Base-by-base conservation (phyloP, 805 yeast genomes). In the Suhomyces canberraensis region DNA sequence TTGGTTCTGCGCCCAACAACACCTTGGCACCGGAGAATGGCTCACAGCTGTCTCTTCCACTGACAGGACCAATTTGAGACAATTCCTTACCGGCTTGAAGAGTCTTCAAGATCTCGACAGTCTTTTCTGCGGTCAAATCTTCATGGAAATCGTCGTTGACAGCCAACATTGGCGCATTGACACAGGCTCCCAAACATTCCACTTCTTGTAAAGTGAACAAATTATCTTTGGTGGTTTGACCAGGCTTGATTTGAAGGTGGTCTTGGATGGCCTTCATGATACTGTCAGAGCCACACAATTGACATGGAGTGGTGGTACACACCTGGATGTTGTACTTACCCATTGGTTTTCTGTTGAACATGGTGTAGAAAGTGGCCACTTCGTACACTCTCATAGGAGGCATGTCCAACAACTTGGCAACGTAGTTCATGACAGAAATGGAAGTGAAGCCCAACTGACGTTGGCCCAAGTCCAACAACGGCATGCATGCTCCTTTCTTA, bases 361-460 rank as follows among this genome's bases (percentile, higher is more conserved):
- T 87, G 50, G 95, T 86, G 66, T 86, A 86, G 68, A 86, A 86
- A 28, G 95, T 84, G 21, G 95, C 95, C 46, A 86, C 95, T 61
- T 86, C 95, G 61, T 86, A 86, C 20, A 86, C 95, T 66, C 95
- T 78, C 95, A 86, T 86, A 41, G 95, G 95, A 20, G 95, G 95
- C 81, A 87, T 83, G 52, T 84, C 91, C 52, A 85, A 72, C 54
- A 82, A 52, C 61, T 81, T 78, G 36, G 95, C 95, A 34, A 86
- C 95, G 58, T 87, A 83, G 69, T 86, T 85, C 95, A 86, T 86
- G 45, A 85, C 93, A 22, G 87, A 73, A 50, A 86, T 83, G 27
- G 95, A 84, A 29, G 93, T 83, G 70, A 81, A 86, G 0, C 95
- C 95, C 38, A 72, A 71, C 63, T 86, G 95, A 53, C 95, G 83